Evolutionary conservation across 1,284 basidiomycete genomes (phyloP).

Genomic region (Hypsizygus ulmarius): DNA sequence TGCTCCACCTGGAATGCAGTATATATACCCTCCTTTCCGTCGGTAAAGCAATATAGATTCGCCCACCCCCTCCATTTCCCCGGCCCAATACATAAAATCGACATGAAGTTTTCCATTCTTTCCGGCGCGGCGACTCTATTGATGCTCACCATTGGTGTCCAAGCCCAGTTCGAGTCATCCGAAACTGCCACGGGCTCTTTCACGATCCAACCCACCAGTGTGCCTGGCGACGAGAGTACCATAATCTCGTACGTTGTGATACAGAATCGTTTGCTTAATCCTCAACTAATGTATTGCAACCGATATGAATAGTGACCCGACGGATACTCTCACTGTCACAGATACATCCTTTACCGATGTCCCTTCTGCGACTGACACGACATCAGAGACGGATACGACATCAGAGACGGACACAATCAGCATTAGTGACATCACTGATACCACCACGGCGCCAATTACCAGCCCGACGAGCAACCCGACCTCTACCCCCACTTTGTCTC

Average conservation of each 20-base stretch:
- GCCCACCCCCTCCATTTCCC: no score
- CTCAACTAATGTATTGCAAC: background rate
- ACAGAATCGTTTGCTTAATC: background rate
- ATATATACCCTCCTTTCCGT: no score
- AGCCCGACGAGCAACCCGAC: background rate
- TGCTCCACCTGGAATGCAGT: no score
- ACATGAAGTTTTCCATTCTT: conserved; percentile 8
- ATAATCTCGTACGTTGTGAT: background rate
- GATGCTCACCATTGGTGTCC: background rate
- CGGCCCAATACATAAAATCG: background rate
- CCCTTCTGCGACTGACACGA: no score
- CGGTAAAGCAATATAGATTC: no score
- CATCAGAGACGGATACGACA: background rate
- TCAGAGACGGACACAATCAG: background rate
- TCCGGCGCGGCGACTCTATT: conserved; percentile 5
- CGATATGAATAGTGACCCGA: background rate
- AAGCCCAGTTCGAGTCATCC: background rate
- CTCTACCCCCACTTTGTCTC: background rate
- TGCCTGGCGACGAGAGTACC: background rate
- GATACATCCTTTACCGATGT: no score
- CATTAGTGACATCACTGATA: background rate
- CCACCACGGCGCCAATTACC: background rate
- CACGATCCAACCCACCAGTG: background rate
- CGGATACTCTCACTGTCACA: no score
- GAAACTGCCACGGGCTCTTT: background rate